Evolutionary conservation across 257 asterid species (phyloP), one percentile per base, ranked within the genome.

Genomic region (Solanum chmielewskii): DNA sequence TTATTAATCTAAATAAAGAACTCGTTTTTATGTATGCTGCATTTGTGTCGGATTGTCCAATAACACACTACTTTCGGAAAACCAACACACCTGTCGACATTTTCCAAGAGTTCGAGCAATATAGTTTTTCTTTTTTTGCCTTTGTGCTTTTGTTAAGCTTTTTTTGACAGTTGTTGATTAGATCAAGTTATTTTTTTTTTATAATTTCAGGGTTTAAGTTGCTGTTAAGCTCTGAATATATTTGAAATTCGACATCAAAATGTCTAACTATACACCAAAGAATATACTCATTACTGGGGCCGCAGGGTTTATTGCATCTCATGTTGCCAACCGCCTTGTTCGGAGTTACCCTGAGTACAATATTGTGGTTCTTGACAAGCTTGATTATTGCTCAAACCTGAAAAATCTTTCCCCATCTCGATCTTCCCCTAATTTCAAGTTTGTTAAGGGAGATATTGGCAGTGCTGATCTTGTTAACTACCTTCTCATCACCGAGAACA

Each of bases 231-330:
- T 80, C 6, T 16, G 25, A 37, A 74, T 31, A 31, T 66, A 71
- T 83, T 42, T 74, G 49, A 44, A 41, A 49, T 71, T 68, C 71
- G 90, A 42, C 87, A 70, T 25, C 44, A 90, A 78, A 21, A 96
- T 96, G 99, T 87, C 98, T 71, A 84, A 95, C 3, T 93, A 89
- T 85, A 92, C 92, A 66, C 98, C 99, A 23, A 94, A 95, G 95
- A 96, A 96, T 86, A 96, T 96, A 93, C 98, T 96, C 87, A 94
- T 96, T 62, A 96, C 99, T n/a, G 99, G 99, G 83, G 99, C 99
- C 9, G 99, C 99, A 35, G 99, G 99, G 44, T 96, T 96, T 85
- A 96, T 96, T 85, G 99, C 99, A 13, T 96, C 98, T 87, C 99
- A 96, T 93, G 99, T 96, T 44, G 99, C 99, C 2, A 96, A 96